Percentiles rank a stretch among this genome's conserved stretches.
Evolutionary conservation across 441 rosid genomes (phyloP).

Genomic region (Bruguiera hainesii): DNA sequence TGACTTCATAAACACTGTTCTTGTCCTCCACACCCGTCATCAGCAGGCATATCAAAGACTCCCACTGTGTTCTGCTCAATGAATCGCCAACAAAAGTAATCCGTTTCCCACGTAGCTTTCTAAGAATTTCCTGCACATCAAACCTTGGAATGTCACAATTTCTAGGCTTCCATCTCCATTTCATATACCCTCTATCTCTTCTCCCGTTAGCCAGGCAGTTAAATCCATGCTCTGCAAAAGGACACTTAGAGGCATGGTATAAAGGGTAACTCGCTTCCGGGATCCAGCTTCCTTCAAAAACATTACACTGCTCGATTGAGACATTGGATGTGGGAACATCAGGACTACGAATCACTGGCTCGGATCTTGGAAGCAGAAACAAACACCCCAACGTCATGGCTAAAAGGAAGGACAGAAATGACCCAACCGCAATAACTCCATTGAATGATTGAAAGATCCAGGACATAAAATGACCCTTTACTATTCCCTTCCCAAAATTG

Average conservation of each 20-base stretch:
- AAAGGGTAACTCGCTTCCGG: slow-evolving; percentile 55
- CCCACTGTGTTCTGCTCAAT: slow-evolving; percentile 71
- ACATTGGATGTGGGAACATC: slow-evolving; percentile 27
- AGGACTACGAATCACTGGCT: slow-evolving; percentile 23
- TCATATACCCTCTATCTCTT: slow-evolving; percentile 46
- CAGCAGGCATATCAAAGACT: slow-evolving; percentile 64
- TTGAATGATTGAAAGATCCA: slow-evolving; percentile 35
- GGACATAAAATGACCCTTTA: slow-evolving; percentile 34
- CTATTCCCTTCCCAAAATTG: slow-evolving; percentile 27
- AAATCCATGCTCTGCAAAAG: slow-evolving; percentile 59
- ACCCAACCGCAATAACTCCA: slow-evolving; percentile 35
- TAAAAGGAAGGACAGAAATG: slow-evolving; percentile 38
- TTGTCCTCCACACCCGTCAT: slow-evolving; percentile 67
- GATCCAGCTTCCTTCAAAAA: slow-evolving; percentile 57
- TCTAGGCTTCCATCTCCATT: slow-evolving; percentile 72
- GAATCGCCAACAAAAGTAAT: slow-evolving; percentile 73
- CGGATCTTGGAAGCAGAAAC: slow-evolving; percentile 39
- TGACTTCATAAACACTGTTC: slow-evolving; percentile 54
- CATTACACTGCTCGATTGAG: slow-evolving; percentile 35
- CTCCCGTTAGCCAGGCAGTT: slow-evolving; percentile 66
- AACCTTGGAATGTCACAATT: slow-evolving; percentile 57
- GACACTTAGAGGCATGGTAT: slow-evolving; percentile 60
- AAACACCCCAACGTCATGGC: slow-evolving; percentile 40
- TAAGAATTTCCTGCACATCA: slow-evolving; percentile 38
- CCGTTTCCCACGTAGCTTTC: slow-evolving; percentile 56